Evolutionary conservation across 768 basidiomycete genomes (phyloP).

Genomic region (Amanita rubescens): DNA sequence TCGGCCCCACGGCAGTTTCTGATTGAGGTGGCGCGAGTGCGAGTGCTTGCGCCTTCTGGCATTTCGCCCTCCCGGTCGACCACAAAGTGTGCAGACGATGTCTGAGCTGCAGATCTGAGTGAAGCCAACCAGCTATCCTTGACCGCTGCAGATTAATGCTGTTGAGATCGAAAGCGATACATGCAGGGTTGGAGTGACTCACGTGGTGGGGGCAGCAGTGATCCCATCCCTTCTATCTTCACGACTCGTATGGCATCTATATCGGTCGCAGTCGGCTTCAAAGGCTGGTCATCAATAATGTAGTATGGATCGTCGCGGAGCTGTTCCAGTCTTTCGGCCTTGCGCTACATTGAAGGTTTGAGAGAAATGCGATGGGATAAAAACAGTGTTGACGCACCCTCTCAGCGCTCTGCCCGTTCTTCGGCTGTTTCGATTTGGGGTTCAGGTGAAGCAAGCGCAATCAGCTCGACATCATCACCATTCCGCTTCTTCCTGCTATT

Average conservation of each 20-base stretch:
- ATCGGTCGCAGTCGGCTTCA: constrained; percentile 42
- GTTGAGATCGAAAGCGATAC: background rate
- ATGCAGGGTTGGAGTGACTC: background rate
- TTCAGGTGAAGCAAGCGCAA: constrained; percentile 29
- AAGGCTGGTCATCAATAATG: constrained; percentile 56
- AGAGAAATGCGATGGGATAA: background rate
- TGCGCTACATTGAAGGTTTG: constrained; percentile 40
- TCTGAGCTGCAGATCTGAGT: constrained; percentile 32
- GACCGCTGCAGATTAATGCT: constrained; percentile 14
- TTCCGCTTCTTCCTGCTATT: constrained; percentile 27
- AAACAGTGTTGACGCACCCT: constrained; percentile 36
- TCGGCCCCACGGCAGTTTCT: constrained; percentile 18
- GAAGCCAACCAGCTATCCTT: constrained; percentile 34
- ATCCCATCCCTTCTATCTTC: constrained; percentile 64
- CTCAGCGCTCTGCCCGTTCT: constrained; percentile 51
- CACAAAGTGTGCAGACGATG: constrained; percentile 41
- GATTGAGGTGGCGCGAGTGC: constrained; percentile 13
- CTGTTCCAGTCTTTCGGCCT: constrained; percentile 67
- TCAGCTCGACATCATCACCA: constrained; percentile 19
- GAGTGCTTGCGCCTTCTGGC: constrained; percentile 46
- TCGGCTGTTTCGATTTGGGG: constrained; percentile 47
- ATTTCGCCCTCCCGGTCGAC: constrained; percentile 83
- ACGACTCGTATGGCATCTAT: constrained; percentile 93
- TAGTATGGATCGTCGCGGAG: constrained; percentile 89
- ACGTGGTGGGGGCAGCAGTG: constrained; percentile 33